Evolutionary conservation across 148 eudicot species (phyloP), one percentile per base, ranked within the genome.

Genomic region (Vaccinium myrtillus): DNA sequence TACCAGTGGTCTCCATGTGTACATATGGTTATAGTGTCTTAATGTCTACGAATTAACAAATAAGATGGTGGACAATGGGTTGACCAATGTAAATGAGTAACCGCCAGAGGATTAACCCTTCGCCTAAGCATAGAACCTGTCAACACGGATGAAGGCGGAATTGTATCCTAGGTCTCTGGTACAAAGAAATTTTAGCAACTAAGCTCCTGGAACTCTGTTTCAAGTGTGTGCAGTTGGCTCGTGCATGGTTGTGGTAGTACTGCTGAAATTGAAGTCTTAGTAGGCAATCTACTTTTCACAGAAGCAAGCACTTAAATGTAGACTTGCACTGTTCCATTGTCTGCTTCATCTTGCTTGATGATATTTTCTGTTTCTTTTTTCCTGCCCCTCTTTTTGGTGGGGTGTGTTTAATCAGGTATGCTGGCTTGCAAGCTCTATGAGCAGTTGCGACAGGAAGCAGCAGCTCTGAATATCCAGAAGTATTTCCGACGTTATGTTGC

Each of bases 381-480:
- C 71, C 69, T n/a, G 69, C 69, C 69, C 25, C 61, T 0, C 18
- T 56, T 16, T 16, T n/a, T 65, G 14, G 32, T 23, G 71, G 65
- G 65, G 23, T 59, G 6, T 23, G 14, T 65, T 65, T 23, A 5
- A 82, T 83, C 87, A 97, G 99, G 88, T 86, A 88, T 90, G 85
- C 85, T 91, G 78, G 98, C 99, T 80, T 85, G 90, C 90, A 97
- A 95, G 91, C 89, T 91, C 18, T 96, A 93, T 86, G 93, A 91
- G 81, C 91, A 91, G 81, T 88, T 97, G 85, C 91, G 92, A 79
- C 88, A 84, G 91, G 92, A 97, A 89, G 98, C 98, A 77, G 94
- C 98, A 53, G 94, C 98, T 84, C 70, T 95, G 83, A 94, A 89
- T 87, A 94, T 97, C 83, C 99, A 97, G 85, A 97, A 91, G 94